A percentile compares a stretch with the other conserved stretches of the same genome.
phyloP scores from a whole-genome alignment of 345 rosid species.

The Brassica rapa region DNA sequence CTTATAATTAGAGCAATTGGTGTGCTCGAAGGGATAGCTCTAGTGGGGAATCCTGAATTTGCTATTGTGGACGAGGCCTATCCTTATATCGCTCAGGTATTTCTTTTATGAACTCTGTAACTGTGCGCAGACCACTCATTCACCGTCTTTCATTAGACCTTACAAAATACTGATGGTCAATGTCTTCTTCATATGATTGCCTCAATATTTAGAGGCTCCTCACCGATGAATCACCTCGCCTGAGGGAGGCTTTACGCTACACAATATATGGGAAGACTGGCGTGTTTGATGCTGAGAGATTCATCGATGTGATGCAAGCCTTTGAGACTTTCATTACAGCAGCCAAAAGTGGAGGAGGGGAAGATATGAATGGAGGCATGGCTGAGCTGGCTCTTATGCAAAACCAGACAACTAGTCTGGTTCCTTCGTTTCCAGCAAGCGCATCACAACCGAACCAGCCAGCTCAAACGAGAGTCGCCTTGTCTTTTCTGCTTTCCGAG shows the following conservation, averaged over 20 bases:
- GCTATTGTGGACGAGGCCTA: conserved; percentile 96
- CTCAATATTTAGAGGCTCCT: conserved; percentile 68
- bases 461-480: conserved; percentile 84
- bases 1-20: conserved; percentile 96
- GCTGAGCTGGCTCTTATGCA: conserved; percentile 81
- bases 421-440: conserved; percentile 46
- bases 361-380: conserved; percentile 80
- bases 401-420: conserved; percentile 40
- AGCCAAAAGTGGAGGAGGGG: conserved; percentile 99
- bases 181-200: conserved; percentile 10
- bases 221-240: conserved; percentile 87
- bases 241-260: conserved; percentile 82
- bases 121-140: background rate
- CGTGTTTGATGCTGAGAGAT: conserved; percentile 96
- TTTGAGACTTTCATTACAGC: conserved; percentile 91
- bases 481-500: conserved; percentile 80
- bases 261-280: conserved; percentile 91
- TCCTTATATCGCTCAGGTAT: conserved; percentile 95
- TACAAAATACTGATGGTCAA: conserved; percentile 6
- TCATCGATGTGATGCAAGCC: conserved; percentile 98
- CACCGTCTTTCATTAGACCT: background rate
- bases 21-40: conserved; percentile 92
- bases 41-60: conserved; percentile 93
- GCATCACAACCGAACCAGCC: conserved; percentile 58
- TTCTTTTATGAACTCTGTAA: conserved; percentile 9